Evolutionary conservation across 2,329 filamentous ascomycete genomes (phyloP).

Genomic region (Fusarium nurragi): DNA sequence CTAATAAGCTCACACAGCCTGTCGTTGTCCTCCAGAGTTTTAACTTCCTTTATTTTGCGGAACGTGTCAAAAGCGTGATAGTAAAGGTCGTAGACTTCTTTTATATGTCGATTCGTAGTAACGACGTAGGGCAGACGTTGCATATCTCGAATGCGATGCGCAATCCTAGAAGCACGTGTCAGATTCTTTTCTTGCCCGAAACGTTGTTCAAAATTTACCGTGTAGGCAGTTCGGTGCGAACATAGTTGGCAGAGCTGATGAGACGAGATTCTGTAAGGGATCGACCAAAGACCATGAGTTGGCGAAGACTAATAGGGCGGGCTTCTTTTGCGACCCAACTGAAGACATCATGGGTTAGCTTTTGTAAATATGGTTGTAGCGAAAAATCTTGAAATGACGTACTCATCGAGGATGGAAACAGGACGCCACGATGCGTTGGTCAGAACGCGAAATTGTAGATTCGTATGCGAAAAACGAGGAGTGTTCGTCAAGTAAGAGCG

Average conservation of each 20-base stretch:
- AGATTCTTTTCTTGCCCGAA: conserved; percentile 4
- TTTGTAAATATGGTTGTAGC: conserved; percentile 1
- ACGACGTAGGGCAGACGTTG: conserved; percentile 96
- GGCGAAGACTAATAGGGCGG: conserved; percentile 92
- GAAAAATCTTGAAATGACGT: conserved; percentile 42
- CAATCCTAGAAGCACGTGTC: conserved; percentile 66
- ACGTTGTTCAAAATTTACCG: conserved; percentile 39
- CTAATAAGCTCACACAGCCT: conserved; percentile 82
- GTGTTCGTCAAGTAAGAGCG: conserved; percentile 26
- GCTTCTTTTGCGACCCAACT: conserved; percentile 96
- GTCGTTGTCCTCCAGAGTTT: conserved; percentile 89
- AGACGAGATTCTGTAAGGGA: conserved; percentile 90
- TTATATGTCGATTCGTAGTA: conserved; percentile 93
- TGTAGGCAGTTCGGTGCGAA: conserved; percentile 91
- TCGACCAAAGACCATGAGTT: conserved; percentile 96
- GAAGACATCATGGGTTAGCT: conserved; percentile 34
- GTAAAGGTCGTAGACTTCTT: conserved; percentile 95
- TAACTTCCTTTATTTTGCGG: conserved; percentile 83
- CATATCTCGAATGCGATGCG: conserved; percentile 96
- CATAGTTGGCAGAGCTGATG: conserved; percentile 96
- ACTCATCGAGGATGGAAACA: conserved; percentile 72
- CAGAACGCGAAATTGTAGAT: conserved; percentile 32
- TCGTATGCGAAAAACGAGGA: conserved; percentile 12
- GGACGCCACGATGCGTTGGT: conserved; percentile 65
- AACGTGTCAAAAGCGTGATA: conserved; percentile 95